Conservation (phyloP, 2,329 filamentous ascomycete genomes). For the Botrytis tulipae region DNA sequence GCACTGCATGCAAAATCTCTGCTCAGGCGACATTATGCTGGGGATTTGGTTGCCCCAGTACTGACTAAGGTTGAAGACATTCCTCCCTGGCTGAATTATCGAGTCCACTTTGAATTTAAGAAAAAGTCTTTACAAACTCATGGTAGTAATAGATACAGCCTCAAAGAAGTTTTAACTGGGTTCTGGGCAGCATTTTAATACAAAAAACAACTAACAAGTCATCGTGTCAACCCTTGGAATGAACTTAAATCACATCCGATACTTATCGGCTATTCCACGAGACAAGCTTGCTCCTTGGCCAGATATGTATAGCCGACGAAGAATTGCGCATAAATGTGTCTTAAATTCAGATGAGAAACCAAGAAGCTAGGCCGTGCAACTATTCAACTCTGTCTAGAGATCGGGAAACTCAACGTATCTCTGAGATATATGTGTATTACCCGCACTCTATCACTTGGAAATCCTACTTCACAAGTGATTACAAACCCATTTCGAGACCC, state of each 20-base stretch:
- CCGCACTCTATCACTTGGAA: too few species aligned
- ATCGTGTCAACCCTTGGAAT: not conserved
- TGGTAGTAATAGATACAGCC: not conserved
- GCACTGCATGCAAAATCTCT: not conserved
- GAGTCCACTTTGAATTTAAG: not conserved
- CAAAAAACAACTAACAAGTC: not conserved
- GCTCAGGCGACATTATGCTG: not conserved
- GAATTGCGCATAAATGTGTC: not conserved
- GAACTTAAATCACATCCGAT: not conserved
- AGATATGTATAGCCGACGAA: not conserved
- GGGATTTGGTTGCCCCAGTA: not conserved
- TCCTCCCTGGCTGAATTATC: not conserved
- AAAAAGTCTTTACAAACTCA: not conserved
- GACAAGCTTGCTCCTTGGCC: not conserved
- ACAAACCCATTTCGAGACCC: too few species aligned
- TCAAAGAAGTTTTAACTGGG: not conserved
- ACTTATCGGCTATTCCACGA: not conserved
- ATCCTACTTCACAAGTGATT: too few species aligned
- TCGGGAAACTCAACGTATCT: too few species aligned
- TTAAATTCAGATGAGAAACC: not conserved
- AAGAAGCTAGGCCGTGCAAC: not conserved
- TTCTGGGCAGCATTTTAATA: not conserved
- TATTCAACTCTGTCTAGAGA: not conserved
- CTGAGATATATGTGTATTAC: too few species aligned
- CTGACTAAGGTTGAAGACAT: not conserved